phyloP scores from a whole-genome alignment of 768 basidiomycete genomes.

The Pisolithus microcarpus region DNA sequence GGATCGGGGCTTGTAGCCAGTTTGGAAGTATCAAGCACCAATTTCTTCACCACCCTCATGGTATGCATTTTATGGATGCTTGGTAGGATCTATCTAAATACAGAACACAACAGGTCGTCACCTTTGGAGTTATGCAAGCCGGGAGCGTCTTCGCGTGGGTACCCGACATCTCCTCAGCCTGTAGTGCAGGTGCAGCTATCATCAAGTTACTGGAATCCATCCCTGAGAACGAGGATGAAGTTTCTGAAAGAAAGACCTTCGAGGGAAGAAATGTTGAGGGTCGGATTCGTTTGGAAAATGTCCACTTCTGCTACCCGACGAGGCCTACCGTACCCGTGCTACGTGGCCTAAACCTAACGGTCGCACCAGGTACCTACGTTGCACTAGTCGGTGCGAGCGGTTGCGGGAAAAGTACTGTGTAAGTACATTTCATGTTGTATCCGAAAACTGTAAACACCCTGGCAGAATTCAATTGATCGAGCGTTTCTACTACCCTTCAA shows the following conservation, averaged over 20 bases:
- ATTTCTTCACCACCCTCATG: slow-evolving; percentile 84
- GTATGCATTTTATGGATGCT: slow-evolving; percentile 30
- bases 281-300: slow-evolving; percentile 67
- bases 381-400: slow-evolving; percentile 83
- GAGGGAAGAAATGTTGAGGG: slow-evolving; percentile 42
- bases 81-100: not conserved
- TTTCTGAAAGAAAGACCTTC: slow-evolving; percentile 50
- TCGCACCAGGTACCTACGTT: slow-evolving; percentile 73
- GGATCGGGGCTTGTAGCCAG: slow-evolving; percentile 56
- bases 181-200: slow-evolving; percentile 68
- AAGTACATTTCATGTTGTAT: slow-evolving; percentile 18
- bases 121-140: slow-evolving; percentile 78
- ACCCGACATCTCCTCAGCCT: slow-evolving; percentile 82
- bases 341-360: slow-evolving; percentile 62
- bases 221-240: slow-evolving; percentile 79
- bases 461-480: slow-evolving; percentile 73
- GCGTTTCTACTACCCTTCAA: slow-evolving; percentile 79
- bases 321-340: slow-evolving; percentile 81
- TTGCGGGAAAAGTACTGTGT: slow-evolving; percentile 77
- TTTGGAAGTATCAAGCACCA: slow-evolving; percentile 44
- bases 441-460: slow-evolving; percentile 1
- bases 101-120: slow-evolving; percentile 45
- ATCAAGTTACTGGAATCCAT: slow-evolving; percentile 66
- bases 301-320: slow-evolving; percentile 89
- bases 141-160: slow-evolving; percentile 81